Base-by-base conservation (phyloP, 495 filamentous ascomycete species). In the Trypethelium eluteriae region DNA sequence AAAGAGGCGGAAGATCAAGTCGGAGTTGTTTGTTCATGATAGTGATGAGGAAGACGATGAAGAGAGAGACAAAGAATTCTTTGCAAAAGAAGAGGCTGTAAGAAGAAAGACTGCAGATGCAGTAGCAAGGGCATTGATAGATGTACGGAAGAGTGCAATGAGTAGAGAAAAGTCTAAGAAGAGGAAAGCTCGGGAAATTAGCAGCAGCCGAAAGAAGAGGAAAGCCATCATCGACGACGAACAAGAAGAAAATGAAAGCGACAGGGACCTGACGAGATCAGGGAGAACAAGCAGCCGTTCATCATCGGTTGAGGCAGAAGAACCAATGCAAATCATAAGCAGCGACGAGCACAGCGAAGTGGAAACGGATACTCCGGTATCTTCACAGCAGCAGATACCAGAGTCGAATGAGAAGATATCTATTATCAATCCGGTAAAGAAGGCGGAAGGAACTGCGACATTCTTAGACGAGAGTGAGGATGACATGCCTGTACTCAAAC, bases 41-140 rank as follows among this genome's bases (percentile, higher is more conserved):
- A 90, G 86, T 68, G 91, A 94, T 65, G 91, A 95, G 68, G 85
- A 81, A n/a, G 88, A 89, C 64, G 85, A 82, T 69, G 83, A 82
- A 41, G 86, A 88, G 62, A 79, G 79, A 47, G 85, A 90, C 71
- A 75, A 74, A 64, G 82, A 82, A 49, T 96, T 94, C 74, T 95
- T 92, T 77, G 72, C 73, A 5, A 76, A 80, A n/a, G 90, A 94
- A 76, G 81, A 83, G 74, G 76, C 82, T 66, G 76, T 81, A 67
- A 76, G 86, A 67, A 77, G 80, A 67, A 74, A 76, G 44, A 82
- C 86, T 66, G 76, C 76, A 62, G 75, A 78, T 61, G 78, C 80
- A 39, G 75, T 85, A 66, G 75, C 77, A 69, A 78, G 81, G 57
- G 83, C 78, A 2, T 62, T 86, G 62, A 76, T 67, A 72, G 71